These are phyloP conservation scores for Yarrowia osloensis DNA, from an alignment of 805 yeast species.

Conservation along the genomic window DNA sequence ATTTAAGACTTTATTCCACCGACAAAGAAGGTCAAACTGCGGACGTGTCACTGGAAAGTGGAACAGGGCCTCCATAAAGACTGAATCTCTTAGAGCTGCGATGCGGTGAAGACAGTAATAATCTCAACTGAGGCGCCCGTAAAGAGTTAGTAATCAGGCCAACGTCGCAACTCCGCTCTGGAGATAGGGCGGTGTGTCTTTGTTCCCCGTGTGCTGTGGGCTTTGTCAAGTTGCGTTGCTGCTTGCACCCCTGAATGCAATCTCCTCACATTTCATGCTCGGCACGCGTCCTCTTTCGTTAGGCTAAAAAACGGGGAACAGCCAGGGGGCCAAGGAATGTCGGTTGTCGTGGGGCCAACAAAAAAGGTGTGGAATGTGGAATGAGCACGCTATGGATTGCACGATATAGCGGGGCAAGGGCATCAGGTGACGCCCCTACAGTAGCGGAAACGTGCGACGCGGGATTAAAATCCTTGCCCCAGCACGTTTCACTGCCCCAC, in stretches of 20 bases:
- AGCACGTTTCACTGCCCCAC: neutral
- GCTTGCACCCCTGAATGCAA: constrained; percentile 26
- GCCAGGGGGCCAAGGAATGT: constrained; percentile 20
- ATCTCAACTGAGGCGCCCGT: neutral
- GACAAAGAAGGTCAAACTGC: constrained; percentile 1
- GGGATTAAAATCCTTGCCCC: neutral
- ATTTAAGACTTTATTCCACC: neutral
- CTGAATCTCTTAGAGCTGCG: neutral
- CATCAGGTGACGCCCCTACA: neutral
- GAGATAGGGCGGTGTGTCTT: neutral
- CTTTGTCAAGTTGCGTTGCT: neutral
- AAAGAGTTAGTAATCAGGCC: neutral
- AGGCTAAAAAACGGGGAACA: constrained; percentile 20
- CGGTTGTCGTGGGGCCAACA: neutral
- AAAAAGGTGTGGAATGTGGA: neutral
- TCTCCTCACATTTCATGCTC: constrained; percentile 24
- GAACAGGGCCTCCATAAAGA: neutral
- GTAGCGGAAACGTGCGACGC: neutral
- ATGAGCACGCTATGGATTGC: neutral
- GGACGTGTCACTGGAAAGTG: constrained; percentile 9
- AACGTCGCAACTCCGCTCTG: neutral
- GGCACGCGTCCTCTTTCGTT: constrained; percentile 18
- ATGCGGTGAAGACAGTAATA: neutral
- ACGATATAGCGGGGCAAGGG: neutral
- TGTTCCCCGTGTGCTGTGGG: neutral